Evolutionary conservation across 495 filamentous ascomycete species (phyloP), one percentile per base, ranked within the genome.

Genomic region (Astrocystis sublimbata): DNA sequence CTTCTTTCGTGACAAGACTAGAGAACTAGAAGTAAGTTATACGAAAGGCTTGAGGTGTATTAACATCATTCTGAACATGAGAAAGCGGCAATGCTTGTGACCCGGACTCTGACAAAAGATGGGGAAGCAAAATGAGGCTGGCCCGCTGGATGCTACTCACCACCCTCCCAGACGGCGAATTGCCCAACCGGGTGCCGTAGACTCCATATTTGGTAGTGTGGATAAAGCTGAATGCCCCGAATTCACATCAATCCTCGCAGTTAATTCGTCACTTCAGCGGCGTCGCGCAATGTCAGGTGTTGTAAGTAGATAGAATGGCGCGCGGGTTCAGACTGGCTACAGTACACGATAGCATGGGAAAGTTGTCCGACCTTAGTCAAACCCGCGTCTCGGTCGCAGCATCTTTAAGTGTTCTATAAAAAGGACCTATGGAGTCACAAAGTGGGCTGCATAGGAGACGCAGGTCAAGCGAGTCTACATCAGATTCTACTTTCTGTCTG

Each of bases 151-250:
- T n/a, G n/a, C n/a, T n/a, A n/a, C n/a, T n/a, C n/a, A n/a, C n/a
- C n/a, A n/a, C n/a, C n/a, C n/a, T n/a, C 52, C 52, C 21, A 33
- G 47, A 10, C 65, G 57, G 38, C 65, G 65, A 40, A 67, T 67
- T n/a, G 65, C 65, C 65, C 65, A 67, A n/a, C 65, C 65, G 2
- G 51, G 8, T n/a, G 38, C 54, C 33, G 58, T 43, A 31, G 36
- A 41, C 53, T 30, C 31, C 1, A 19, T 30, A 5, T 8, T n/a
- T 21, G 2, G 24, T 31, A 42, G 28, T 23, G 30, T 19, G 8
- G 12, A 3, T 10, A 13, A 31, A 42, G 13, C 13, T 19, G 19
- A 1, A 23, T 30, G 15, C 2, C 13, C 13, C 19, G 19, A 12
- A 43, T 38, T 15, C 5, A 3, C n/a, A 42, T 17, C 17, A 4